Evolutionary conservation across 2,329 filamentous ascomycete genomes (phyloP).

Genomic region (Tolypocladium tundrense): DNA sequence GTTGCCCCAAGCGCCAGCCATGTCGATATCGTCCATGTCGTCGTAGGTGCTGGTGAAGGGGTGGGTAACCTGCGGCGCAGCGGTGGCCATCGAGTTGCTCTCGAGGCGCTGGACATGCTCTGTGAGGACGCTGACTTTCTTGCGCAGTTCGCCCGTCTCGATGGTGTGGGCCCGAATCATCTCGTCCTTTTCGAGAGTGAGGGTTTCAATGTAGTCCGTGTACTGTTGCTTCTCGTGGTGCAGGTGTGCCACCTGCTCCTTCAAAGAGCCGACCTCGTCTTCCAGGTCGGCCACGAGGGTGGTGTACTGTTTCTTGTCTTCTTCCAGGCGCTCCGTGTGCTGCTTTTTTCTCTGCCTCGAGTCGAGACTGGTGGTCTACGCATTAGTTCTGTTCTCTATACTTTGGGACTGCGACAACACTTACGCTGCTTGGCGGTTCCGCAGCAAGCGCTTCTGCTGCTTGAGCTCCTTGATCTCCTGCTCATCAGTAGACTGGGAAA

Average conservation of each 20-base stretch:
- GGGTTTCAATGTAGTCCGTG: conserved; percentile 62
- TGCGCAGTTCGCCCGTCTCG: conserved; percentile 83
- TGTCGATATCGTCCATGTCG: conserved; percentile 74
- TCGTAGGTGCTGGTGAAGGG: conserved; percentile 62
- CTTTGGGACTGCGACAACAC: conserved; percentile 18
- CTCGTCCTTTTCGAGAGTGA: conserved; percentile 84
- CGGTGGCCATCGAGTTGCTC: conserved; percentile 34
- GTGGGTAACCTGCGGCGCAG: conserved; percentile 36
- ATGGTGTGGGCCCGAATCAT: conserved; percentile 80
- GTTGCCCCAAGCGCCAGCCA: conserved; percentile 75
- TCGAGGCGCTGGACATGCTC: conserved; percentile 64
- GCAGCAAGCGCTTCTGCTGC: conserved; percentile 88
- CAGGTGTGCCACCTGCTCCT: conserved; percentile 60
- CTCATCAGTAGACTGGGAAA: conserved; percentile 78
- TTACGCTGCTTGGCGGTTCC: conserved; percentile 95
- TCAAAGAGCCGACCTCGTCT: conserved; percentile 61
- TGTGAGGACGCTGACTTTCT: conserved; percentile 78
- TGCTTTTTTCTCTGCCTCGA: conserved; percentile 96
- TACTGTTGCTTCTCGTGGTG: conserved; percentile 64
- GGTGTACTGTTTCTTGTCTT: conserved; percentile 90
- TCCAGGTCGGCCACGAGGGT: conserved; percentile 68
- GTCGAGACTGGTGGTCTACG: conserved; percentile 57
- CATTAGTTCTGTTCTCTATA: neutral
- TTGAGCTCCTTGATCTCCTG: conserved; percentile 96
- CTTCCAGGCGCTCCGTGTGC: conserved; percentile 91